Evolutionary conservation across 1,139 yeast genomes (phyloP).

Genomic region (Pichia sp.): DNA sequence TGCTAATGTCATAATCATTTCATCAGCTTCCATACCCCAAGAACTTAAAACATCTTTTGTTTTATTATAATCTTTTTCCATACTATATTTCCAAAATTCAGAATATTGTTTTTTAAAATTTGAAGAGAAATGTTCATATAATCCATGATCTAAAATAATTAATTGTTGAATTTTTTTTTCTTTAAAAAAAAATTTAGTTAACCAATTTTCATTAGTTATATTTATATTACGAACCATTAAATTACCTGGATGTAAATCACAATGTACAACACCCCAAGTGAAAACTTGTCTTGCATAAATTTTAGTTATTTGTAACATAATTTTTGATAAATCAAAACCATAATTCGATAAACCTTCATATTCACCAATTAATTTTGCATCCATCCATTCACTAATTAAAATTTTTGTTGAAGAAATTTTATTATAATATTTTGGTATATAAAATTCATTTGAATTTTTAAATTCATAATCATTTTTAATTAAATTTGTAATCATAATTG

Average conservation of each 20-base stretch:
- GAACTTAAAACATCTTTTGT: conserved; percentile 42
- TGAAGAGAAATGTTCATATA: conserved; percentile 50
- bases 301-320: conserved; percentile 48
- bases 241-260: conserved; percentile 85
- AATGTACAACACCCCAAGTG: conserved; percentile 69
- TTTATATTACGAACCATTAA: conserved; percentile 44
- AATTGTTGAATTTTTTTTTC: conserved; percentile 41
- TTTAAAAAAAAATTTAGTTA: conserved; percentile 3
- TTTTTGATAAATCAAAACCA: conserved; percentile 37
- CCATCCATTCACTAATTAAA: conserved; percentile 69
- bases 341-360: conserved; percentile 37
- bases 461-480: conserved; percentile 34
- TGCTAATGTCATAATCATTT: conserved; percentile 55
- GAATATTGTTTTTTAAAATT: conserved; percentile 53
- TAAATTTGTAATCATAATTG: conserved; percentile 31
- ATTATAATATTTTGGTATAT: conserved; percentile 49
- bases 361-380: conserved; percentile 53
- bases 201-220: conserved; percentile 7
- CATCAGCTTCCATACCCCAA: conserved; percentile 74
- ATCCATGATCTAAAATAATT: conserved; percentile 71
- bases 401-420: conserved; percentile 45
- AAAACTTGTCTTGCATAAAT: conserved; percentile 66
- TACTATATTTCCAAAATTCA: conserved; percentile 56
- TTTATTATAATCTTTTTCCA: conserved; percentile 45
- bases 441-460: conserved; percentile 29